These are phyloP conservation scores for Chondrus crispus DNA, from an alignment of 23 red algal species.

Conservation along the genomic window DNA sequence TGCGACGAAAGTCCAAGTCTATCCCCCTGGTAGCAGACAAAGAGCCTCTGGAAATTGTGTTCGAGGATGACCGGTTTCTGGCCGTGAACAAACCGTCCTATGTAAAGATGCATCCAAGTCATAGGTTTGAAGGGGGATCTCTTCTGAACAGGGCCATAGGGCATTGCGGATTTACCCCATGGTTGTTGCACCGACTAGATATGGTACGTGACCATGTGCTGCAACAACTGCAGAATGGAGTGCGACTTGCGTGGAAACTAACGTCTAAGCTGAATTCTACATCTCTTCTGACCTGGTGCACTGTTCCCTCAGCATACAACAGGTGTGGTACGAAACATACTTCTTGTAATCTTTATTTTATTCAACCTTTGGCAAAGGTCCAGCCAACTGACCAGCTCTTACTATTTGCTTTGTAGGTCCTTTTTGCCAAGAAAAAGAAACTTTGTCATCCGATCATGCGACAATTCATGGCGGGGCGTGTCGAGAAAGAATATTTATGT, in stretches of 20 bases:
- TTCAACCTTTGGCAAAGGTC: neutral
- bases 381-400: neutral
- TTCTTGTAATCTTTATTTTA: neutral
- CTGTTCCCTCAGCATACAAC: conserved; percentile 35
- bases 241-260: neutral
- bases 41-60: conserved; percentile 66
- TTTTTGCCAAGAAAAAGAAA: conserved; percentile 59
- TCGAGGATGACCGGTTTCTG: conserved; percentile 67
- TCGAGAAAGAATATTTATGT: conserved; percentile 62
- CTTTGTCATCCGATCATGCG: conserved; percentile 50
- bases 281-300: neutral
- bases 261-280: neutral
- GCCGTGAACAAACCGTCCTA: conserved; percentile 68
- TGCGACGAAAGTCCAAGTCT: conserved; percentile 53
- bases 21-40: conserved; percentile 70
- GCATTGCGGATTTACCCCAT: conserved; percentile 20
- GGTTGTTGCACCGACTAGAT: conserved; percentile 48
- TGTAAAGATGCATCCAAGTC: conserved; percentile 76
- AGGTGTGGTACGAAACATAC: conserved; percentile 27
- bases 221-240: no score
- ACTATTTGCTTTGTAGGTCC: conserved; percentile 24
- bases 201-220: conserved; percentile 15
- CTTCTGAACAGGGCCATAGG: conserved; percentile 61
- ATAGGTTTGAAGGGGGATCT: conserved; percentile 68
- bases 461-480: conserved; percentile 23